Conservation (phyloP, 805 yeast genomes). For the Torulaspora franciscae region DNA sequence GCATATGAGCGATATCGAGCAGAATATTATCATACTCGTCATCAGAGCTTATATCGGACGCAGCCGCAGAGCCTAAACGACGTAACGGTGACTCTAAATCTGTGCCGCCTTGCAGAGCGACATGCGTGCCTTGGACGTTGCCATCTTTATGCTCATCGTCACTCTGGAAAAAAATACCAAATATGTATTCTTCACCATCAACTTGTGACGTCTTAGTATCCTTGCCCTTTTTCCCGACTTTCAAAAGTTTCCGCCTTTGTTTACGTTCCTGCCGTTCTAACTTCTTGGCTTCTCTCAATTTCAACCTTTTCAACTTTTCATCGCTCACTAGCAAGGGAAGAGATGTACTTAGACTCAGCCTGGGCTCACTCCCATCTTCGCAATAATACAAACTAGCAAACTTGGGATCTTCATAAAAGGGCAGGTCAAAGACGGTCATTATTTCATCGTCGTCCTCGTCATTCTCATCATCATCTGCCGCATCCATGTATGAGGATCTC, state of each 20-base stretch:
- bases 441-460: constrained; percentile 34
- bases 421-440: constrained; percentile 37
- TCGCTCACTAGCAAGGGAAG: constrained; percentile 33
- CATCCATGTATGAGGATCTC: constrained; percentile 5
- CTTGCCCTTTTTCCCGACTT: constrained; percentile 17
- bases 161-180: constrained; percentile 34
- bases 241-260: constrained; percentile 27
- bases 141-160: constrained; percentile 24
- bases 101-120: constrained; percentile 10
- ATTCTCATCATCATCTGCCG: constrained; percentile 26
- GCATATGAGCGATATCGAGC: constrained; percentile 33
- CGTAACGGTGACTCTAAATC: constrained; percentile 26
- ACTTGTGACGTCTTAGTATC: constrained; percentile 36
- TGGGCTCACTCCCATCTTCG: constrained; percentile 33
- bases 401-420: constrained; percentile 41
- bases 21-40: constrained; percentile 36
- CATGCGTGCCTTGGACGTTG: neutral
- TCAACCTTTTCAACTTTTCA: constrained; percentile 25
- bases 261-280: constrained; percentile 31
- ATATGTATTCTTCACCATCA: constrained; percentile 36
- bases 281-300: constrained; percentile 29
- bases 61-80: constrained; percentile 20
- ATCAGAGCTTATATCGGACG: constrained; percentile 28
- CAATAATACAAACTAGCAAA: constrained; percentile 34
- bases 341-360: constrained; percentile 32